Evolutionary conservation across 2,329 filamentous ascomycete genomes (phyloP), one percentile per base, ranked within the genome.

Genomic region (Diaporthe citri): DNA sequence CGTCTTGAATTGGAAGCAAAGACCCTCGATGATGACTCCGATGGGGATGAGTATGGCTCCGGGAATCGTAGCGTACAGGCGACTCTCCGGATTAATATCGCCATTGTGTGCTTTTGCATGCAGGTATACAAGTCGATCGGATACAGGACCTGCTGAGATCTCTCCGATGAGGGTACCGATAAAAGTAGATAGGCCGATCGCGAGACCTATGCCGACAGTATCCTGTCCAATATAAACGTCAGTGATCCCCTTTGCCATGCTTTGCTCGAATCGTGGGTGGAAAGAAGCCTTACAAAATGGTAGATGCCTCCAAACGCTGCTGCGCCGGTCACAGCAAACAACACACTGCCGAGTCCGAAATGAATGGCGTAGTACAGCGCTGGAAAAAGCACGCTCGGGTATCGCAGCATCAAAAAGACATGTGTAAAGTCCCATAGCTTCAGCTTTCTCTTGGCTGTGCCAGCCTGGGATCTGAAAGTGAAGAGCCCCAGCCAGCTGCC

Each of bases 21-120:
- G 75, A 34, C 78, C 78, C 48, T 79, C 74, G 73, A 79, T 77
- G 67, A 79, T 78, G 51, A 79, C 73, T 10, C 78, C 78, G 2
- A 73, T 62, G 3, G 78, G 78, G 31, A 73, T 74, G 13, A 79
- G 69, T 4, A 79, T 34, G 15, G 64, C 64, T 52, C 64, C 64
- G 2, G 64, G 41, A 13, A 48, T 48, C 0, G 64, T 69, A 0
- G 64, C 64, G 4, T 69, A 52, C 7, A 69, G 43, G 3, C 64
- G 64, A 12, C 43, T 52, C 13, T 69, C 64, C 3, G 64, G 64
- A 17, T 69, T 52, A 1, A 52, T 28, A 39, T 69, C 43, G 17
- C 64, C 64, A 25, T 52, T 39, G 22, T 69, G 28, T n/a, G 43
- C 22, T 31, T 69, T 69, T 4, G 43, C 64, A 15, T 48, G 28